Conservation (phyloP, 2,329 filamentous ascomycete species). For the Beauveria scarabaeidicola region DNA sequence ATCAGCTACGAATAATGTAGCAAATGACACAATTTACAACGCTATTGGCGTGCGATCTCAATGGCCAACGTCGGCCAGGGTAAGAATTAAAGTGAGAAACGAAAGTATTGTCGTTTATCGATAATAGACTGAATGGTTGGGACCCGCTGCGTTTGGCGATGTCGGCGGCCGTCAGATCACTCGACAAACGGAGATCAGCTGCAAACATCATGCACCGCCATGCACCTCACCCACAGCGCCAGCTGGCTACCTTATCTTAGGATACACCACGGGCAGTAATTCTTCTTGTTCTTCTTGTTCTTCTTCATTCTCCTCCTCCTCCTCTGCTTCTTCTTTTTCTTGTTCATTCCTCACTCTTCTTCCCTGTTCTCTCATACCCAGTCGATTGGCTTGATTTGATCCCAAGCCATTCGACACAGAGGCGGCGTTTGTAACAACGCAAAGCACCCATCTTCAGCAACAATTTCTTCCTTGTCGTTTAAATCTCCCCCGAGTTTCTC, state of each 20-base stretch:
- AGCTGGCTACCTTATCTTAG: not conserved
- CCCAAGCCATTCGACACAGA: not conserved
- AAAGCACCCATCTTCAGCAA: not conserved
- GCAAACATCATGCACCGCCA: not conserved
- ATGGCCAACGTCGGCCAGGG: rapidly evolving
- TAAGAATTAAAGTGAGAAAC: not conserved
- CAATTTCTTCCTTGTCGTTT: not conserved
- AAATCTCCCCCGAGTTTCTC: too few relatives aligned
- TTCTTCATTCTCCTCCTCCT: not conserved
- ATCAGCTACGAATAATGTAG: slow-evolving; percentile 6
- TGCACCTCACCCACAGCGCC: not conserved
- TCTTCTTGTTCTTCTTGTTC: not conserved
- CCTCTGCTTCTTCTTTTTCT: not conserved
- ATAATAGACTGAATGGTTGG: not conserved
- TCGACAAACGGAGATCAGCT: slow-evolving; percentile 1
- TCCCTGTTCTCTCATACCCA: not conserved
- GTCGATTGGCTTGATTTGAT: slow-evolving; percentile 2
- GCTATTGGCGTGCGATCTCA: not conserved
- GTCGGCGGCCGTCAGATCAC: slow-evolving; percentile 1
- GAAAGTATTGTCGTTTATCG: not conserved
- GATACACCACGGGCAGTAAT: too few relatives aligned
- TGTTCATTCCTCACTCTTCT: not conserved
- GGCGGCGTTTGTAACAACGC: not conserved
- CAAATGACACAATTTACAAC: slow-evolving; percentile 4
- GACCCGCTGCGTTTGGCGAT: slow-evolving; percentile 4